Percentiles rank a stretch among this genome's conserved stretches.
phyloP scores from a whole-genome alignment of 371 early-diverging fungal genomes.

The Actinomucor elegans region DNA sequence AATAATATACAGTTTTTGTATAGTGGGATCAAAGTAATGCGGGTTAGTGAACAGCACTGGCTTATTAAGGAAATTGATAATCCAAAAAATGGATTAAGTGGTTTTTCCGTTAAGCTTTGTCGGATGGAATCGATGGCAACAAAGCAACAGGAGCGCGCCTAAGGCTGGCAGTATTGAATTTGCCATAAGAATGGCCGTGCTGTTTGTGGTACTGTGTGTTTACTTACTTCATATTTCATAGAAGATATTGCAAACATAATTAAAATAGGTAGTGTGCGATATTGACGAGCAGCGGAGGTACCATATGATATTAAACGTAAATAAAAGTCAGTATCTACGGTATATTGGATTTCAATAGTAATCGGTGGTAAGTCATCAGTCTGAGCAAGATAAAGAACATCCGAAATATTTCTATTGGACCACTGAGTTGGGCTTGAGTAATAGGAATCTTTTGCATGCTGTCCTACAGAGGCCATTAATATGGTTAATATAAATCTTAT shows the following conservation, averaged over 20 bases:
- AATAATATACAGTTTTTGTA: not conserved
- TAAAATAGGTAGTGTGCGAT: not conserved
- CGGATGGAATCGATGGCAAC: conserved; percentile 1
- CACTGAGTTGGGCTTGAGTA: no score
- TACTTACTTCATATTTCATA: conserved; percentile 1
- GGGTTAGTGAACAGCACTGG: not conserved
- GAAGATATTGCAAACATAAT: conserved; percentile 2
- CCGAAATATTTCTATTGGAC: not conserved
- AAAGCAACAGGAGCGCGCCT: not conserved
- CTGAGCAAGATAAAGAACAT: not conserved
- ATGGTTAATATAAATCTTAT: no score
- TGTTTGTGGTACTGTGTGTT: not conserved
- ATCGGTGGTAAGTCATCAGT: conserved; percentile 4
- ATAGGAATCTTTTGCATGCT: no score
- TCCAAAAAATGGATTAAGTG: not conserved
- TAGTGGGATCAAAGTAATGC: not conserved
- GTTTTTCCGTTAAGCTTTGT: conserved; percentile 1
- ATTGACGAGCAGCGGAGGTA: conserved; percentile 1
- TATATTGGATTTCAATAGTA: conserved; percentile 9
- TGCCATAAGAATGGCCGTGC: not conserved
- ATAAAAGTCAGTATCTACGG: conserved; percentile 6
- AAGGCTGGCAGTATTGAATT: conserved; percentile 3
- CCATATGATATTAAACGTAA: conserved; percentile 8
- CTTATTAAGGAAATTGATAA: conserved; percentile 3
- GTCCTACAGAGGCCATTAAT: not conserved